phyloP scores from a whole-genome alignment of 768 basidiomycete species.

The Lentinula sp. region DNA sequence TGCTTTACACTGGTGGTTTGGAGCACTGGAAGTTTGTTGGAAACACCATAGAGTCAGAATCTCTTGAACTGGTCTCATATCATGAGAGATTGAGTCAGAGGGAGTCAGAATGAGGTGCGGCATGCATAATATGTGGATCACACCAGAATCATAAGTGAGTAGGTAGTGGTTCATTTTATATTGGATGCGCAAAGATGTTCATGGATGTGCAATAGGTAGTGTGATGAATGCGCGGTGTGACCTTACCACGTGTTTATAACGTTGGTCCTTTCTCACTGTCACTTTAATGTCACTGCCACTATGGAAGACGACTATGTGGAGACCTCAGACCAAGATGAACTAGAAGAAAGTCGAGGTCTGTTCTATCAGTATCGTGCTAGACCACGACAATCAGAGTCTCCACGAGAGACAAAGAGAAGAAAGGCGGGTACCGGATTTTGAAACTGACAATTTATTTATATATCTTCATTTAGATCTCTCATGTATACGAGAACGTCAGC shows the following conservation, averaged over 20 bases:
- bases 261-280: neutral
- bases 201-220: too few species aligned
- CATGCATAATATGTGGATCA: too few species aligned
- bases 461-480: neutral
- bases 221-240: neutral
- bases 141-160: too few species aligned
- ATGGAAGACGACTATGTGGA: conserved; percentile 36
- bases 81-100: too few species aligned
- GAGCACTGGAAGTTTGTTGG: too few species aligned
- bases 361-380: conserved; percentile 13
- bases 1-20: too few species aligned
- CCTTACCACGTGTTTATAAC: neutral
- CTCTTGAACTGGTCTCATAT: too few species aligned
- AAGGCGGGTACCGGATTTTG: neutral
- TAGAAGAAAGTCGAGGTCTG: conserved; percentile 24
- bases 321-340: conserved; percentile 61
- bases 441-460: neutral
- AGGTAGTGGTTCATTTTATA: too few species aligned
- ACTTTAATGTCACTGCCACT: neutral
- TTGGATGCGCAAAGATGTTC: too few species aligned
- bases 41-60: too few species aligned
- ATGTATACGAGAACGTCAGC: neutral
- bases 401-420: neutral
- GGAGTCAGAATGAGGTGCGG: too few species aligned
- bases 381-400: neutral